Evolutionary conservation across 441 rosid genomes (phyloP).

Genomic region (Adansonia grandidieri): DNA sequence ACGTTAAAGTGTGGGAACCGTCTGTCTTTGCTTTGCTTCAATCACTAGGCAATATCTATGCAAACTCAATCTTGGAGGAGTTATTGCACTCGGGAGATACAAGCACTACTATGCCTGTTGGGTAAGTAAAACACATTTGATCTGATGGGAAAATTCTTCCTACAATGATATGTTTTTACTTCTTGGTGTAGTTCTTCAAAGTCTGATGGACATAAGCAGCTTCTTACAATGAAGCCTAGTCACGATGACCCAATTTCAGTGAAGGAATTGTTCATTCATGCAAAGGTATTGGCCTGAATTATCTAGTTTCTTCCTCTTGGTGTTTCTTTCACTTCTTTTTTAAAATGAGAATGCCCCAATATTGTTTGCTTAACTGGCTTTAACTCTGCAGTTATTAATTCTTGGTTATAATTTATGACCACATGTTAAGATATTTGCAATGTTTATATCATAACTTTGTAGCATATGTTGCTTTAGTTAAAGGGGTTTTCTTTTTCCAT

Average conservation of each 20-base stretch:
- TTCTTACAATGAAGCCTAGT: constrained; percentile 69
- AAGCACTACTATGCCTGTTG: constrained; percentile 43
- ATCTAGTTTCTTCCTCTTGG: neutral
- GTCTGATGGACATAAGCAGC: constrained; percentile 53
- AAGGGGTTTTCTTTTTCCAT: neutral
- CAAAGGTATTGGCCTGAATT: constrained; percentile 60
- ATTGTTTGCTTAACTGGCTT: constrained; percentile 4
- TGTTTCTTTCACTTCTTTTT: neutral
- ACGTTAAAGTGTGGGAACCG: constrained; percentile 93
- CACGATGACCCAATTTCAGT: constrained; percentile 69
- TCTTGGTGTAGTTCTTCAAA: constrained; percentile 50
- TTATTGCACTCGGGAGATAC: constrained; percentile 54
- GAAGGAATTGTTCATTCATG: constrained; percentile 90
- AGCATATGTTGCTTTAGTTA: neutral
- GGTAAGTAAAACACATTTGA: constrained; percentile 51
- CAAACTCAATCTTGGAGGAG: constrained; percentile 91
- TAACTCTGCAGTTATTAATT: neutral
- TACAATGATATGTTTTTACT: constrained; percentile 33
- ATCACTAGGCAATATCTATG: constrained; percentile 72
- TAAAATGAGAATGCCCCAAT: neutral
- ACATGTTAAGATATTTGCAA: neutral
- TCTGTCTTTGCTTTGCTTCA: constrained; percentile 77
- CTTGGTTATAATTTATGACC: neutral
- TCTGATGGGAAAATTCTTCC: constrained; percentile 16
- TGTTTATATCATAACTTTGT: neutral